Evolutionary conservation across 441 rosid species (phyloP).

Genomic region (Pelargonium cotyledonis): DNA sequence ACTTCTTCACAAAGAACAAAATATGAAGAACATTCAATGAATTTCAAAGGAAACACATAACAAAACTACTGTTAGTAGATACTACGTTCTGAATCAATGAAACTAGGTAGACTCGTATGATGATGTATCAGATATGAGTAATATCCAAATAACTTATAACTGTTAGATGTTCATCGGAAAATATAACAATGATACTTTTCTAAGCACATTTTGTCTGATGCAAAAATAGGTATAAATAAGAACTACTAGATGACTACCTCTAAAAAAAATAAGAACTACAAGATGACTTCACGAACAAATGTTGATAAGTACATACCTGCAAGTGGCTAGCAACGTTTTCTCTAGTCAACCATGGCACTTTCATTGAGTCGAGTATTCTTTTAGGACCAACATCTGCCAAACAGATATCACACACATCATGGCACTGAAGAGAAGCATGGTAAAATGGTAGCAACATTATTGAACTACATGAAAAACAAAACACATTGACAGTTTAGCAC

Average conservation of each 20-base stretch:
- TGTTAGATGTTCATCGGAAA: too few relatives aligned
- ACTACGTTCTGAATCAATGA: not conserved
- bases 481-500: constrained; percentile 10
- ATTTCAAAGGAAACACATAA: not conserved
- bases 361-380: constrained; percentile 71
- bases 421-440: constrained; percentile 19
- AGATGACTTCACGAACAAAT: not conserved
- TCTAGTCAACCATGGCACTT: constrained; percentile 64
- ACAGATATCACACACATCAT: constrained; percentile 37
- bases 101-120: not conserved
- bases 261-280: too few relatives aligned
- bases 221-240: too few relatives aligned
- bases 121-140: not conserved
- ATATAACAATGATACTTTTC: too few relatives aligned
- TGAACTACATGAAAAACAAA: constrained; percentile 3
- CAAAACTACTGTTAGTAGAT: not conserved
- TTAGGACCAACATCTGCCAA: constrained; percentile 80
- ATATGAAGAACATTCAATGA: constrained; percentile 15
- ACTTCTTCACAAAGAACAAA: constrained; percentile 55
- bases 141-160: not conserved
- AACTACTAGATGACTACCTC: too few relatives aligned
- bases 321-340: constrained; percentile 81
- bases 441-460: constrained; percentile 13
- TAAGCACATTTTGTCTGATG: too few relatives aligned
- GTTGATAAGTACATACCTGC: constrained; percentile 35